Conservation (phyloP, 192 early-diverging fungal genomes). For the Radiomyces spectabilis region DNA sequence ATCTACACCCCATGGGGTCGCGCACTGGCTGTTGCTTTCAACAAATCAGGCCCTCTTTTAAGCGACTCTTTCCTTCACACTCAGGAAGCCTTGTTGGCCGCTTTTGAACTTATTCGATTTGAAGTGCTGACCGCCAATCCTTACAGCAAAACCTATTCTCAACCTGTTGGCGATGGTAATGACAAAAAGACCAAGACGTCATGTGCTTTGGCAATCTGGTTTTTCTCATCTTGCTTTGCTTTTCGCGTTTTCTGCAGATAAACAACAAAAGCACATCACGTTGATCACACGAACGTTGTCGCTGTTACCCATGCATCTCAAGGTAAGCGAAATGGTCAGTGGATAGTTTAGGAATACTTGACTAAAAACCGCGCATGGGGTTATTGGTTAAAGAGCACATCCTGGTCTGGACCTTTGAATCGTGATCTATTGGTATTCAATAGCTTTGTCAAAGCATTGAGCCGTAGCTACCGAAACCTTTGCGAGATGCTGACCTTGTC, state of each 20-base stretch:
- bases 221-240: too few relatives aligned
- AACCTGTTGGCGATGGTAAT: slow-evolving; percentile 18
- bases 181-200: not conserved
- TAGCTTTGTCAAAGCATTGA: slow-evolving; percentile 57
- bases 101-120: slow-evolving; percentile 44
- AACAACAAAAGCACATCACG: slow-evolving; percentile 28
- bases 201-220: too few relatives aligned
- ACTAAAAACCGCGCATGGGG: too few relatives aligned
- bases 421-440: slow-evolving; percentile 69
- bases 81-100: slow-evolving; percentile 45
- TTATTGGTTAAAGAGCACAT: slow-evolving; percentile 36
- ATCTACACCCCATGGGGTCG: slow-evolving; percentile 33
- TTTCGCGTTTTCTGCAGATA: slow-evolving; percentile 14
- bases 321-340: slow-evolving; percentile 25
- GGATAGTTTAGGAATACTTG: too few relatives aligned
- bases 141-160: slow-evolving; percentile 36
- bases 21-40: slow-evolving; percentile 19
- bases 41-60: slow-evolving; percentile 6
- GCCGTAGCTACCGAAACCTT: slow-evolving; percentile 51
- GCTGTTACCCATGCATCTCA: slow-evolving; percentile 46
- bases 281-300: slow-evolving; percentile 45
- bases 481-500: slow-evolving; percentile 49
- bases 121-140: slow-evolving; percentile 36
- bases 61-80: not conserved
- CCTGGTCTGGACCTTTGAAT: slow-evolving; percentile 53